Base-by-base conservation (phyloP, 768 basidiomycete genomes). In the Royoungia palumana region DNA sequence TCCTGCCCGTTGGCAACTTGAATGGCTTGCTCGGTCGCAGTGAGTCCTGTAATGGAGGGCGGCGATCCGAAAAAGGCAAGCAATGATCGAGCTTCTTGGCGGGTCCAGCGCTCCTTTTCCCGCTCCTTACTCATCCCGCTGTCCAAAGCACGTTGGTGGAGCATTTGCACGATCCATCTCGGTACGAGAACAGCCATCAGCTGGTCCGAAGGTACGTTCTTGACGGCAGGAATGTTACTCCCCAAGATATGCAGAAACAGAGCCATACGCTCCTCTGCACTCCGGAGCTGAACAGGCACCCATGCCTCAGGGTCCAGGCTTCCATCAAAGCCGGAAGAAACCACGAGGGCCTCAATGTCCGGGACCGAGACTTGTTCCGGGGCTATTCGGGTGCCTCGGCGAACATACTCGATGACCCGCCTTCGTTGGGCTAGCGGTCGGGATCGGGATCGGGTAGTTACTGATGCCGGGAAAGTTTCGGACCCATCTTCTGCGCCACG, bases 91-190 rank as follows among this genome's bases (percentile, higher is more conserved):
- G 79, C 83, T 61, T 92, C 89, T 6, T 65, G 68, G 51, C 65
- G 72, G 0, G 82, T 84, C 89, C 89, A 92, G 21, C 78, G 72
- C 60, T 87, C 87, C 54, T 73, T 75, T 50, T 83, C 78, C 35
- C 80, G 75, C n/a, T 80, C 83, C 57, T 75, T 80, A 51, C 70
- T 80, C 16, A 66, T 61, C 1, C 69, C 68, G 35, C 54, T 72
- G 56, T 80, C 83, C 42, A 72, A 53, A 21, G 80, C 77, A 16
- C 85, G 77, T 8, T 54, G 51, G 47, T 81, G 73, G 37, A 87
- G 65, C 0, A 68, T 75, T 21, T 58, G 69, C 4, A 81, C 67
- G 13, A 86, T 74, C 82, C 83, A 88, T 30, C 89, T 78, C 43
- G 85, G 58, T 25, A 79, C 75, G 13, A 90, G 72, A 4, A 77